These are phyloP conservation scores for Penicillium sp. DNA, from an alignment of 2,329 filamentous ascomycete species.

Conservation along the genomic window DNA sequence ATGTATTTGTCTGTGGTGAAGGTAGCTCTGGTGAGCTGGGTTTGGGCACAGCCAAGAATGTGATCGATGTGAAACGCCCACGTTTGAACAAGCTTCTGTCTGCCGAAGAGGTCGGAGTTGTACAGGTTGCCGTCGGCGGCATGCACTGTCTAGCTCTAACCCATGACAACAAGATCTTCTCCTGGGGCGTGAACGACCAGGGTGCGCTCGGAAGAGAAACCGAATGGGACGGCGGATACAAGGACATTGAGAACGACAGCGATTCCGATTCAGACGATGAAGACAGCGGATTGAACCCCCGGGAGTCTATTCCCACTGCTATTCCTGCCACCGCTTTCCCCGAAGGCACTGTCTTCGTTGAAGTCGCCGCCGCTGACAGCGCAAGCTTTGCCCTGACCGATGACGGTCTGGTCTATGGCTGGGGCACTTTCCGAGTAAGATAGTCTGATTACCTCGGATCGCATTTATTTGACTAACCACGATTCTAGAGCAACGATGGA, in stretches of 20 bases:
- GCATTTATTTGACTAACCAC: slow-evolving; percentile 8
- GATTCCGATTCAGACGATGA: slow-evolving; percentile 53
- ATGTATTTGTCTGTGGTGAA: slow-evolving; percentile 79
- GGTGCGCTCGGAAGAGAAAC: slow-evolving; percentile 77
- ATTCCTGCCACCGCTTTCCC: slow-evolving; percentile 52
- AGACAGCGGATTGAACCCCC: slow-evolving; percentile 57
- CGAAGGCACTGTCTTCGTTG: slow-evolving; percentile 55
- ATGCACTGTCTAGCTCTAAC: slow-evolving; percentile 80
- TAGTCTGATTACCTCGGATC: not conserved
- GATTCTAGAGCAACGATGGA: slow-evolving; percentile 59
- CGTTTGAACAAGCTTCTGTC: slow-evolving; percentile 64
- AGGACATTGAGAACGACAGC: slow-evolving; percentile 49
- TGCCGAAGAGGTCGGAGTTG: slow-evolving; percentile 61
- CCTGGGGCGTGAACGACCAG: slow-evolving; percentile 87
- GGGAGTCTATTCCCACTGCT: slow-evolving; percentile 55
- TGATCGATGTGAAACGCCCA: slow-evolving; percentile 72
- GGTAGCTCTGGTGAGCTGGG: slow-evolving; percentile 80
- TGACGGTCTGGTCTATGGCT: slow-evolving; percentile 61
- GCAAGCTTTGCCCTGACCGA: slow-evolving; percentile 61
- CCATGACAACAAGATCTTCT: slow-evolving; percentile 75
- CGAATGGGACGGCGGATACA: slow-evolving; percentile 62
- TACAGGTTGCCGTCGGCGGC: slow-evolving; percentile 74
- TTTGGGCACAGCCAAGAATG: slow-evolving; percentile 65
- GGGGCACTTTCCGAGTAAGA: slow-evolving; percentile 61
- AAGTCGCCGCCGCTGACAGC: slow-evolving; percentile 61